Evolutionary conservation across 2,329 filamentous ascomycete genomes (phyloP), one percentile per base, ranked within the genome.

Genomic region (Apiospora aurea): DNA sequence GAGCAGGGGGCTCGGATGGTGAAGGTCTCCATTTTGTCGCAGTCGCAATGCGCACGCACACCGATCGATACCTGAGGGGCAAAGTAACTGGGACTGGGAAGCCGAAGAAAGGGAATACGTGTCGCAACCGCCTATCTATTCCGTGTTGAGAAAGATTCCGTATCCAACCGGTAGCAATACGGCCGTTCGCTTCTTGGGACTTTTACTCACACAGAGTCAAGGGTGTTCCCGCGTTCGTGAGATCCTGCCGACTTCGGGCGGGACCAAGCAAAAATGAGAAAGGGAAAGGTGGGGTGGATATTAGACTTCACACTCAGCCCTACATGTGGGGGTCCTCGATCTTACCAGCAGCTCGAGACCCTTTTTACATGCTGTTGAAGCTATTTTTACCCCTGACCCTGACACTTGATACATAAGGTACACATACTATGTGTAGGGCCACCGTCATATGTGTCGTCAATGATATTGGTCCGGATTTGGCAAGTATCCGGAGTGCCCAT

Each of bases 1-100:
- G 96, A 98, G 85, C 94, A 97, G 75, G 96, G 96, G 74, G 94
- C 94, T 84, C 89, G 90, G 87, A 95, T 93, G 77, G 88, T 85
- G 83, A 93, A 92, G 71, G 89, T 90, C 79, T 90, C 88, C 84
- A 87, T 69, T 51, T 44, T 69, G 34, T 64, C 57, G 57, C 57
- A 41, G 34, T 61, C 29, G 26, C 53, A 61, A 61, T 38, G 29
- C 53, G 34, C 29, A 57, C 29, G 16, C 14, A 61, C 53, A 21
- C 53, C 21, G 6, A 34, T 8, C 53, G 29, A 34, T 38, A 64
- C 3, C 53, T 29, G 29, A 13, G n/a, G 18, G 18, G 29, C 10
- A 38, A 51, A 34, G 14, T 18, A 38, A 24, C 10, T 49, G 10
- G n/a, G 46, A 49, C 46, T 6, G 46, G 34, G 29, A n/a, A 41